These are phyloP conservation scores for Hygrocybe punicea DNA, from an alignment of 768 basidiomycete species.

Conservation along the genomic window DNA sequence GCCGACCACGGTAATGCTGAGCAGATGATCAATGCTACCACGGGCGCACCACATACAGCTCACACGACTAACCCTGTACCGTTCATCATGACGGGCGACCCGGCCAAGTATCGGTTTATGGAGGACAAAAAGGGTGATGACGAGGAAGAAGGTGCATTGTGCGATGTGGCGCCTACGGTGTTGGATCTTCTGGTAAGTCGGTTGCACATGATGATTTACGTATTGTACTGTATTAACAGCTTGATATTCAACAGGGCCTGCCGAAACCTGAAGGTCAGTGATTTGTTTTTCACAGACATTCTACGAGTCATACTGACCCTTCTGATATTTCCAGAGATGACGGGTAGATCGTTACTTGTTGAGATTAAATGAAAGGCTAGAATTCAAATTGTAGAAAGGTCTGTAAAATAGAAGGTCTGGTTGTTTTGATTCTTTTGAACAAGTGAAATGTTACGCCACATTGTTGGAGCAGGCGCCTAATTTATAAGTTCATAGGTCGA, in stretches of 20 bases:
- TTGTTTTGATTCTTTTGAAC: no score
- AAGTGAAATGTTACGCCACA: no score
- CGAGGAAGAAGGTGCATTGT: slow-evolving; percentile 63
- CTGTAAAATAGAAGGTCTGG: no score
- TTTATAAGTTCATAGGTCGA: no score
- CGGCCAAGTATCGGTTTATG: slow-evolving; percentile 51
- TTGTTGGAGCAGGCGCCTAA: no score
- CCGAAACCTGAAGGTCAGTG: slow-evolving; percentile 61
- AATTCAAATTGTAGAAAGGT: no score
- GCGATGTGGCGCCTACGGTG: slow-evolving; percentile 89
- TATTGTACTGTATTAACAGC: neutral
- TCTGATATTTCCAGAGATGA: neutral
- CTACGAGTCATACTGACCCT: neutral
- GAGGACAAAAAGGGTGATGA: slow-evolving; percentile 48
- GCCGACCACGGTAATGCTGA: slow-evolving; percentile 97
- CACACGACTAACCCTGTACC: slow-evolving; percentile 88
- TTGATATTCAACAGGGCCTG: slow-evolving; percentile 44
- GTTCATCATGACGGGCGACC: slow-evolving; percentile 78
- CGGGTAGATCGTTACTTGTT: neutral
- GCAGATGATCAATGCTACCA: slow-evolving; percentile 83
- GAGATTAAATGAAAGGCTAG: no score
- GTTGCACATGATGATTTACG: slow-evolving; percentile 11
- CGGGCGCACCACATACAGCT: slow-evolving; percentile 87
- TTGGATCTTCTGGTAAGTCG: slow-evolving; percentile 61
- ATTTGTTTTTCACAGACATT: neutral